These are phyloP conservation scores for Aquilaria sinensis DNA, from an alignment of 345 rosid genomes.

Conservation along the genomic window DNA sequence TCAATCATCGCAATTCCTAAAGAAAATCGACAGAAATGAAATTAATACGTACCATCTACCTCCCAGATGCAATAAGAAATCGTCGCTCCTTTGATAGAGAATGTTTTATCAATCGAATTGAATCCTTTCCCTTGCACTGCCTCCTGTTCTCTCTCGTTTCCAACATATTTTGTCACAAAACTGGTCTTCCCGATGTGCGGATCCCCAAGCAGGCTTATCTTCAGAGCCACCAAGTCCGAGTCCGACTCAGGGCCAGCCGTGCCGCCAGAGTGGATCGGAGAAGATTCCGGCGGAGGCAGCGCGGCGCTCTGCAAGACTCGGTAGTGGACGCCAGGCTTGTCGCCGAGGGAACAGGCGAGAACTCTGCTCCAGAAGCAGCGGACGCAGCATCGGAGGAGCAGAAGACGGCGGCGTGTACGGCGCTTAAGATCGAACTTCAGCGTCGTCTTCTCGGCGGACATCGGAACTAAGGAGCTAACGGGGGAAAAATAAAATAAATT, in stretches of 20 bases:
- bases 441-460: too few species aligned
- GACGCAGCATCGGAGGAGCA: conserved; percentile 48
- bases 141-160: conserved; percentile 43
- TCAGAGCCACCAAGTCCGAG: conserved; percentile 73
- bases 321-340: conserved; percentile 40
- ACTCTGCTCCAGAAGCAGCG: conserved; percentile 39
- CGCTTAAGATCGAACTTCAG: conserved; percentile 26
- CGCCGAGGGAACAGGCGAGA: conserved; percentile 34
- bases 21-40: not conserved
- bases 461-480: too few species aligned
- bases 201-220: conserved; percentile 85
- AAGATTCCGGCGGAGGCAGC: conserved; percentile 30
- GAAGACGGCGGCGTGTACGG: conserved; percentile 43
- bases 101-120: conserved; percentile 62
- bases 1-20: not conserved
- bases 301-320: conserved; percentile 31
- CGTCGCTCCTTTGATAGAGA: conserved; percentile 62
- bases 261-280: conserved; percentile 8
- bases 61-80: conserved; percentile 87
- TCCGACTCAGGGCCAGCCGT: conserved; percentile 24
- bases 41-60: conserved; percentile 43
- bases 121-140: conserved; percentile 35
- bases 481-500: too few species aligned
- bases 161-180: conserved; percentile 77
- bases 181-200: conserved; percentile 68